Conservation (phyloP, 257 asterid genomes). For the Capsicum pubescens region DNA sequence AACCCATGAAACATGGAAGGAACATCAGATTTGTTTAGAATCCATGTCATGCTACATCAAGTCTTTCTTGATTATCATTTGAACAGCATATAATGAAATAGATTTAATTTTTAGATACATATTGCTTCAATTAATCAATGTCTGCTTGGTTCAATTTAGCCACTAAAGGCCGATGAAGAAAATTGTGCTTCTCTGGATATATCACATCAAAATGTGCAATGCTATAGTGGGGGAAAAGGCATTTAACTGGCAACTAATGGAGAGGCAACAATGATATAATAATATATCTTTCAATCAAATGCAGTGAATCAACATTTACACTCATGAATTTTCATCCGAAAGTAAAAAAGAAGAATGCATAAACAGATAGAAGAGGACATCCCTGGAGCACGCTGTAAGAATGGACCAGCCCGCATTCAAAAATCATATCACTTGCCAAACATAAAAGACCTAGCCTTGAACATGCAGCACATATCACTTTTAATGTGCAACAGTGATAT, state of each 20-base stretch:
- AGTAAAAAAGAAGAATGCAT: too few species aligned
- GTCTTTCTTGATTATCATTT: background rate
- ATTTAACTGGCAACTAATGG: constrained; percentile 12
- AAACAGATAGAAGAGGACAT: too few species aligned
- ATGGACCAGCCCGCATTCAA: background rate
- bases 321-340: background rate
- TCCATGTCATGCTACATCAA: background rate
- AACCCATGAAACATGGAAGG: background rate
- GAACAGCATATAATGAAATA: constrained; percentile 1
- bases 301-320: background rate
- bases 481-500: background rate
- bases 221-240: background rate
- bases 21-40: background rate
- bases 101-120: constrained; percentile 7
- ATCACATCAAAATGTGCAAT: background rate
- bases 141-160: constrained; percentile 7
- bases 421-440: background rate
- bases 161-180: background rate
- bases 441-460: background rate
- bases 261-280: background rate
- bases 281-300: constrained; percentile 7
- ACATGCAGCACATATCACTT: background rate
- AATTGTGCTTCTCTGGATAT: background rate
- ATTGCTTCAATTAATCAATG: constrained; percentile 23
- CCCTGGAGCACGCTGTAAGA: too few species aligned